Evolutionary conservation across 73 alveolate genomes (phyloP).

Genomic region (Stentor roeselii): DNA sequence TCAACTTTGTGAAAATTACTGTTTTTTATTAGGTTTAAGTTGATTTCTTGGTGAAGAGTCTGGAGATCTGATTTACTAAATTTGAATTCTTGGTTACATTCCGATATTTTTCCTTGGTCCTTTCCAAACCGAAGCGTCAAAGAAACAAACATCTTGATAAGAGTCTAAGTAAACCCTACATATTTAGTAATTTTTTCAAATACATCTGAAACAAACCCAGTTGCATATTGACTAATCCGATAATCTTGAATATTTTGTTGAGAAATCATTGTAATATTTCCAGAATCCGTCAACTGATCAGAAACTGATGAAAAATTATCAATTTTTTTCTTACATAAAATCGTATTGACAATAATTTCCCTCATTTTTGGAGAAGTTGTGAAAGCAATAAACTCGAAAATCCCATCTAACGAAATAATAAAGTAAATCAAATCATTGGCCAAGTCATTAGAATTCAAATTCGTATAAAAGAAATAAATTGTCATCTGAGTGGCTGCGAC

Average conservation of each 20-base stretch:
- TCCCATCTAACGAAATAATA: too few relatives aligned
- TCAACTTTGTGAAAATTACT: neutral
- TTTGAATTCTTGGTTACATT: neutral
- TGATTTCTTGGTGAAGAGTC: neutral
- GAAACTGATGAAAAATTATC: neutral
- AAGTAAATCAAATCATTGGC: too few relatives aligned
- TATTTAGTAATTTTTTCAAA: neutral
- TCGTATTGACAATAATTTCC: neutral
- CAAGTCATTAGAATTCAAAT: too few relatives aligned
- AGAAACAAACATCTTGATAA: neutral
- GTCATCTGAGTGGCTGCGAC: too few relatives aligned
- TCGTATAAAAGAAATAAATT: too few relatives aligned
- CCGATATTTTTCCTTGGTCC: neutral
- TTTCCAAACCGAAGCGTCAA: neutral
- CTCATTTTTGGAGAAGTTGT: too few relatives aligned
- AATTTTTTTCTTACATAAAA: neutral
- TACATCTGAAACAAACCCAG: neutral
- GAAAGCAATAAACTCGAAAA: too few relatives aligned
- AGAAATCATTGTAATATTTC: neutral
- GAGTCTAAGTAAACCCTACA: neutral
- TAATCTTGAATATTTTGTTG: neutral
- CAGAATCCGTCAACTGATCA: neutral
- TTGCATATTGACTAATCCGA: neutral
- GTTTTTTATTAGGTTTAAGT: too few relatives aligned
- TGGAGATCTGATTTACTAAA: neutral